Evolutionary conservation across 2,329 filamentous ascomycete genomes (phyloP).

Genomic region (Penicillium sp.): DNA sequence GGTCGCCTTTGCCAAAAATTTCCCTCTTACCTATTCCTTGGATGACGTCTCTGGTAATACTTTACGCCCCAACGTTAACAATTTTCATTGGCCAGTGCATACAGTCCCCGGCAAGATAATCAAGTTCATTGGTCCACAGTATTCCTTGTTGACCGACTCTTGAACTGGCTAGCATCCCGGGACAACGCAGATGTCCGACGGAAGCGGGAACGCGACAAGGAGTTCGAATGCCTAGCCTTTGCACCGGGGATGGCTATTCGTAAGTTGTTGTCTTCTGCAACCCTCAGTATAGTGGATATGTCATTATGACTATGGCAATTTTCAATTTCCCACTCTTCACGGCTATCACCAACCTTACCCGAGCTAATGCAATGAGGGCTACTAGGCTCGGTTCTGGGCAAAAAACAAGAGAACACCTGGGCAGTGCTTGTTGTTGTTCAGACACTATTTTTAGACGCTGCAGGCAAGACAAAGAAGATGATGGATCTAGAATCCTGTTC

Average conservation of each 20-base stretch:
- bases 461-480: not conserved
- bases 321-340: not conserved
- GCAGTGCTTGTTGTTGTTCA: no score
- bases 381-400: no score
- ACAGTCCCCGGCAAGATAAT: not conserved
- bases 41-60: slow-evolving; percentile 43
- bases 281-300: not conserved
- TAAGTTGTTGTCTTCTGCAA: not conserved
- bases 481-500: not conserved
- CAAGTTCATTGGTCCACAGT: slow-evolving; percentile 25
- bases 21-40: slow-evolving; percentile 26
- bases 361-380: no score
- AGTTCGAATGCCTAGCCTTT: slow-evolving; percentile 13
- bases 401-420: no score
- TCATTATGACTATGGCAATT: not conserved
- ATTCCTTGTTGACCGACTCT: slow-evolving; percentile 37
- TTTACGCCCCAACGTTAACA: slow-evolving; percentile 37
- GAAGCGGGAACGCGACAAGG: slow-evolving; percentile 25
- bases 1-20: slow-evolving; percentile 33
- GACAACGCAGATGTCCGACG: slow-evolving; percentile 25
- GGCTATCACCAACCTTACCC: not conserved
- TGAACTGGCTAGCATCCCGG: slow-evolving; percentile 29
- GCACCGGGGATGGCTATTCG: slow-evolving; percentile 7
- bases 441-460: no score
- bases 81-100: slow-evolving; percentile 32